Percentiles rank a stretch among this genome's conserved stretches.
Evolutionary conservation across 2,329 filamentous ascomycete genomes (phyloP).

Genomic region (Fusarium nanum): DNA sequence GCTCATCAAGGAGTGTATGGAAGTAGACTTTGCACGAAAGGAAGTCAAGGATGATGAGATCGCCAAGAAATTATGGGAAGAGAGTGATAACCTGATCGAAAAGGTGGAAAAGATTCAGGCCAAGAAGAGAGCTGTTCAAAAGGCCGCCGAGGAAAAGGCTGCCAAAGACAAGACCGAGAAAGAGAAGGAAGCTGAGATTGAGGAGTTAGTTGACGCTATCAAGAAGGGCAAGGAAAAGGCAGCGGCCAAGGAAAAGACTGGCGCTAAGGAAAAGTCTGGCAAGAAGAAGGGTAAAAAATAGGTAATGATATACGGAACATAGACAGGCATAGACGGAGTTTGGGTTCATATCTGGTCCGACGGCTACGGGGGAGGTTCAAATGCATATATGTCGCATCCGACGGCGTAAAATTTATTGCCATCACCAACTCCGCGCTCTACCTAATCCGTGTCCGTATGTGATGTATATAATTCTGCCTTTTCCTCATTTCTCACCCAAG

Average conservation of each 20-base stretch:
- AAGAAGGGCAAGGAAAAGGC: slow-evolving; percentile 55
- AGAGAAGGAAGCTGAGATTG: slow-evolving; percentile 49
- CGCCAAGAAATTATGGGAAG: slow-evolving; percentile 89
- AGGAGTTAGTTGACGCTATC: slow-evolving; percentile 57
- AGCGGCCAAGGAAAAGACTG: slow-evolving; percentile 36
- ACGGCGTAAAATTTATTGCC: slow-evolving; percentile 1
- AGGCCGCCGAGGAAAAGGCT: slow-evolving; percentile 52
- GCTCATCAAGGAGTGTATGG: slow-evolving; percentile 88
- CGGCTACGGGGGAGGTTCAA: background rate
- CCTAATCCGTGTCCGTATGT: slow-evolving; percentile 28
- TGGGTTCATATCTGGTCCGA: slow-evolving; percentile 13
- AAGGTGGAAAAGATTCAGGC: slow-evolving; percentile 78
- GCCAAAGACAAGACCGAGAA: slow-evolving; percentile 53
- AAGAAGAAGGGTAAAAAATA: slow-evolving; percentile 46
- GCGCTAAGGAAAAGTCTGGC: slow-evolving; percentile 37
- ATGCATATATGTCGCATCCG: background rate
- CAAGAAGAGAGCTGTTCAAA: slow-evolving; percentile 58
- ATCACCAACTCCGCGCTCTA: slow-evolving; percentile 24
- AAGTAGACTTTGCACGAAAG: slow-evolving; percentile 75
- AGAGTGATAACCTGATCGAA: slow-evolving; percentile 86
- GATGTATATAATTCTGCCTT: background rate
- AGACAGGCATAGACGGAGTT: slow-evolving; percentile 42
- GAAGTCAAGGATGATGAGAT: slow-evolving; percentile 83
- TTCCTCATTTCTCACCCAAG: slow-evolving; percentile 19
- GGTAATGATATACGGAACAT: slow-evolving; percentile 33